Evolutionary conservation across 768 basidiomycete genomes (phyloP).

Genomic region (Dioszegia aurantiaca): DNA sequence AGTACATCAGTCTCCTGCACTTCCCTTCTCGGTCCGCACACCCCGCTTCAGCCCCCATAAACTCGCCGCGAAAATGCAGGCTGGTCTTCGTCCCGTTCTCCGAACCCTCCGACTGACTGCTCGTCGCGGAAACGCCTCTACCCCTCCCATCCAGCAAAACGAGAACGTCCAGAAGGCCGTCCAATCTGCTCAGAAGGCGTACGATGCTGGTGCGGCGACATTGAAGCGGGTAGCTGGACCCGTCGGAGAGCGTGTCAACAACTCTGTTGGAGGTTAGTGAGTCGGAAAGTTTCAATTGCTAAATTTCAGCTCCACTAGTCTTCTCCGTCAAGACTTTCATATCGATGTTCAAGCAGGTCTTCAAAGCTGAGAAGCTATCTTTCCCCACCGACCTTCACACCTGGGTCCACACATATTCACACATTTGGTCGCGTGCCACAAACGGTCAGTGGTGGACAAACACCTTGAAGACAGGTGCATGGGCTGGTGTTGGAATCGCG

Average conservation of each 20-base stretch:
- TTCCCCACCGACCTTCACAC: constrained; percentile 46
- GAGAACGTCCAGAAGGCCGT: constrained; percentile 49
- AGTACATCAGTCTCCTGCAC: no score
- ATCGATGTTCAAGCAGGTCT: constrained; percentile 51
- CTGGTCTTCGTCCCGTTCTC: constrained; percentile 23
- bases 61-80: constrained; percentile 19
- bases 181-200: constrained; percentile 47
- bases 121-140: constrained; percentile 34
- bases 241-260: constrained; percentile 46
- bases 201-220: constrained; percentile 33
- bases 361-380: constrained; percentile 51
- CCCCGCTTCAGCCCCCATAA: no score
- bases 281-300: not conserved
- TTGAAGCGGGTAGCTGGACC: constrained; percentile 51
- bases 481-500: constrained; percentile 49
- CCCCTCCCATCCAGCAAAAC: constrained; percentile 28
- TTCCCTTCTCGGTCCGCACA: no score
- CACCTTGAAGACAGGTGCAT: constrained; percentile 46
- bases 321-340: constrained; percentile 50
- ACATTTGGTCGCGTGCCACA: constrained; percentile 41
- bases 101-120: constrained; percentile 31
- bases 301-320: constrained; percentile 45
- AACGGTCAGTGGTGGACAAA: constrained; percentile 38
- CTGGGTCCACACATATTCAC: constrained; percentile 47
- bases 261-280: constrained; percentile 46